Percentiles rank a stretch among this genome's conserved stretches.
Conservation (phyloP, 768 basidiomycete species). For the Boletus rufocinnamomeus region DNA sequence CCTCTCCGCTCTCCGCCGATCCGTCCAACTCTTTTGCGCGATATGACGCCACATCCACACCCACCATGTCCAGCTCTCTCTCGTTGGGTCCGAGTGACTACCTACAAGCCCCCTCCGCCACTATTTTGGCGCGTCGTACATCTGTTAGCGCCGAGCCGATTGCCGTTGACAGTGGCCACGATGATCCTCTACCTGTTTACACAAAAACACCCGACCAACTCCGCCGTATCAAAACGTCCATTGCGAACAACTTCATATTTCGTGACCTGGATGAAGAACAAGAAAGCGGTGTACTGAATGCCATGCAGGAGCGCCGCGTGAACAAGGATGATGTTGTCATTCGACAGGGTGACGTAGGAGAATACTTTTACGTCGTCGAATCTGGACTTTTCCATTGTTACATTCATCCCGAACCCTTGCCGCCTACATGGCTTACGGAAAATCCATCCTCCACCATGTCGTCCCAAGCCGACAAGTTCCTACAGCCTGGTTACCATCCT, state of each 20-base stretch:
- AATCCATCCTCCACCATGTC: constrained; percentile 39
- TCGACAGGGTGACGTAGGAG: constrained; percentile 94
- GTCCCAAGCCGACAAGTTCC: constrained; percentile 52
- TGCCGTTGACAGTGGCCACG: constrained; percentile 66
- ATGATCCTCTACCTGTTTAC: constrained; percentile 72
- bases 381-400: constrained; percentile 83
- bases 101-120: constrained; percentile 71
- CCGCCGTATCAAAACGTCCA: constrained; percentile 83
- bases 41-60: constrained; percentile 48
- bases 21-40: constrained; percentile 48
- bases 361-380: constrained; percentile 98
- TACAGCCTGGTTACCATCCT: constrained; percentile 66
- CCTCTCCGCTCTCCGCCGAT: constrained; percentile 56
- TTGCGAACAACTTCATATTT: constrained; percentile 90
- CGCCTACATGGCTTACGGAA: constrained; percentile 57
- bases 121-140: constrained; percentile 85
- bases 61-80: constrained; percentile 44
- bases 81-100: constrained; percentile 56
- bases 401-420: constrained; percentile 66
- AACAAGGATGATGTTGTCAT: constrained; percentile 85
- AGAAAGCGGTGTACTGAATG: constrained; percentile 86
- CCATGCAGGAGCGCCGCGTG: constrained; percentile 88
- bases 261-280: constrained; percentile 97
- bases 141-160: constrained; percentile 98
- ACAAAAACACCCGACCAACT: constrained; percentile 84